A percentile compares a stretch with the other conserved stretches of the same genome.
phyloP scores from a whole-genome alignment of 2,329 filamentous ascomycete genomes.

The Monilinia aucupariae region DNA sequence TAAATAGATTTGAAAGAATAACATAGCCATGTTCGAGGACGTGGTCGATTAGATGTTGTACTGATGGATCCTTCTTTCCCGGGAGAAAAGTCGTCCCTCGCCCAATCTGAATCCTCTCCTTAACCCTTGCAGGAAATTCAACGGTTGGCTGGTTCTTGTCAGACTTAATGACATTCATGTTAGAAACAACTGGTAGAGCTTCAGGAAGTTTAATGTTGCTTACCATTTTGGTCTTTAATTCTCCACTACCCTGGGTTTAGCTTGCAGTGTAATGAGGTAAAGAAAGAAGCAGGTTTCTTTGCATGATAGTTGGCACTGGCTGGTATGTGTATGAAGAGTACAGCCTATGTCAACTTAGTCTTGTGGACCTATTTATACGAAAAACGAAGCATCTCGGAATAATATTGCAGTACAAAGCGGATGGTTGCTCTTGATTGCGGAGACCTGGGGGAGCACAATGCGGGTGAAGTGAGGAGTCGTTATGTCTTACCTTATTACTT shows the following conservation, averaged over 20 bases:
- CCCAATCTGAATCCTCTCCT: conserved; percentile 27
- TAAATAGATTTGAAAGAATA: conserved; percentile 36
- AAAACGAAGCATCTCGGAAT: not conserved
- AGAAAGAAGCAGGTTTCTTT: conserved; percentile 4
- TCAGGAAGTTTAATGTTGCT: not conserved
- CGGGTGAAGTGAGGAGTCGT: conserved; percentile 3
- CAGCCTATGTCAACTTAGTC: not conserved
- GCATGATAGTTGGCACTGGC: conserved; percentile 6
- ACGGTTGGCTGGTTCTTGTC: not conserved
- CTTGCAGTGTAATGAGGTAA: conserved; percentile 7
- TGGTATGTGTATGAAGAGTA: conserved; percentile 8
- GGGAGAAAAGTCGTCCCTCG: conserved; percentile 32
- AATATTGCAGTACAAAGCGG: not conserved
- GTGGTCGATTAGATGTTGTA: conserved; percentile 32
- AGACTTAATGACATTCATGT: conserved; percentile 13
- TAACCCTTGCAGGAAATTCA: conserved; percentile 7
- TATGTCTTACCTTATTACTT: not conserved
- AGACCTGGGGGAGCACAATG: not conserved
- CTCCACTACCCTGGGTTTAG: not conserved
- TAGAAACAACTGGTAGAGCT: not conserved
- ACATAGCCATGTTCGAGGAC: conserved; percentile 38
- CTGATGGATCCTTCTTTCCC: conserved; percentile 27
- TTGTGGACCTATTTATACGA: not conserved
- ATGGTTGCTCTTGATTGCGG: not conserved
- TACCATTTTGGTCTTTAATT: conserved; percentile 3